These are phyloP conservation scores for Epicoccum nigrum DNA, from an alignment of 2,329 filamentous ascomycete species.

Conservation along the genomic window DNA sequence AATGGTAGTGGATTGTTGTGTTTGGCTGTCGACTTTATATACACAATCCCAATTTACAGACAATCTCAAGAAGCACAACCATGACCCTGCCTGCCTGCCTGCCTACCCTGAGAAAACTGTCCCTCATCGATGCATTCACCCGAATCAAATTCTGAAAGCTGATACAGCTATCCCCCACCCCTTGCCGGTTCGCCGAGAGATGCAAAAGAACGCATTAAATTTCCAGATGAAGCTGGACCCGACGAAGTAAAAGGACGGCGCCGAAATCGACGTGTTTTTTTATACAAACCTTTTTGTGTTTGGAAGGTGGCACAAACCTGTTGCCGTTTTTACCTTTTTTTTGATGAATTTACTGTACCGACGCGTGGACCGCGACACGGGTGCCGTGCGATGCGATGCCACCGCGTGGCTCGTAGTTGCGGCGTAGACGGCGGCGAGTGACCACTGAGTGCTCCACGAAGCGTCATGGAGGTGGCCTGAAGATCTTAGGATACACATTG, in stretches of 20 bases:
- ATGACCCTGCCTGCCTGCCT: background rate
- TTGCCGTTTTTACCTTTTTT: slow-evolving; percentile 33
- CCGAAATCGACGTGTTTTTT: slow-evolving; percentile 4
- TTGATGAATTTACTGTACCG: slow-evolving; percentile 29
- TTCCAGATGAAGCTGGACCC: slow-evolving; percentile 6
- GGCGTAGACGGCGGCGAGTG: background rate
- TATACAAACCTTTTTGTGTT: slow-evolving; percentile 20
- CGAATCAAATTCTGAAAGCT: background rate
- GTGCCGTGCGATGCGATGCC: slow-evolving; percentile 24
- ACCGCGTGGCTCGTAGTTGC: background rate
- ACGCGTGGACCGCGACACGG: slow-evolving; percentile 16
- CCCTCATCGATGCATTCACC: too few relatives aligned
- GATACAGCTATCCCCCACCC: background rate
- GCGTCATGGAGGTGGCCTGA: slow-evolving; percentile 19
- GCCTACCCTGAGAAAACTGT: background rate
- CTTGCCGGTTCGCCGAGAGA: slow-evolving; percentile 11
- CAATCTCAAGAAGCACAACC: background rate
- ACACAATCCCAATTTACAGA: slow-evolving; percentile 17
- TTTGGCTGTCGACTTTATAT: slow-evolving; percentile 25
- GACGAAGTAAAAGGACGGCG: slow-evolving; percentile 8
- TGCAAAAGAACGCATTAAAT: slow-evolving; percentile 7
- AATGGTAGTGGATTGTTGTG: slow-evolving; percentile 31
- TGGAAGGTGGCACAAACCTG: slow-evolving; percentile 2
- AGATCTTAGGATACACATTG: slow-evolving; percentile 16
- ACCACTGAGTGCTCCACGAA: background rate